Evolutionary conservation across 129 eudicot genomes (phyloP).

Genomic region (Tanacetum coccineum): DNA sequence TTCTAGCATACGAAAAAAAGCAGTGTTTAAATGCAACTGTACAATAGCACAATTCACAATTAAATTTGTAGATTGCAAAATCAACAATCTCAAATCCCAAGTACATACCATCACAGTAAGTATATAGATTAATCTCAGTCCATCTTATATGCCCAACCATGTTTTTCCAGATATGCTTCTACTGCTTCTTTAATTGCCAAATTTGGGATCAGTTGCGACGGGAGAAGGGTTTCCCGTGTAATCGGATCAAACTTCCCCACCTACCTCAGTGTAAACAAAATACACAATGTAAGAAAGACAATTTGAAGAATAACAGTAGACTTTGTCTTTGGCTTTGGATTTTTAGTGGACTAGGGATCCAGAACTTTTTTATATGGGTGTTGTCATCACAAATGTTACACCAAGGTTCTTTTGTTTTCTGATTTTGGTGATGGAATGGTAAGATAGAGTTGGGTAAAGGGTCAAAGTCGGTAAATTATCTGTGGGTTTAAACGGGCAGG

Average conservation of each 20-base stretch:
- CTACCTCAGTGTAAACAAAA: constrained; percentile 30
- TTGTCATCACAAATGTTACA: too few species aligned
- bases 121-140: constrained; percentile 30
- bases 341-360: too few species aligned
- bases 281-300: constrained; percentile 16
- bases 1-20: constrained; percentile 13
- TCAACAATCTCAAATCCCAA: constrained; percentile 6
- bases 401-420: too few species aligned
- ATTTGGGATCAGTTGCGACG: constrained; percentile 67
- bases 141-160: constrained; percentile 87
- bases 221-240: constrained; percentile 64
- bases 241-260: constrained; percentile 91
- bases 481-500: too few species aligned
- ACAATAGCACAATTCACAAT: constrained; percentile 16
- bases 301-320: too few species aligned
- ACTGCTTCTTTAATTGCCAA: constrained; percentile 95
- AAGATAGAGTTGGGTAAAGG: too few species aligned
- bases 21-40: constrained; percentile 26
- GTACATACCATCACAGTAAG: constrained; percentile 21
- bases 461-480: too few species aligned
- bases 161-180: constrained; percentile 55
- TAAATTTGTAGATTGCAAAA: constrained; percentile 14
- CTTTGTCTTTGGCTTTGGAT: too few species aligned
- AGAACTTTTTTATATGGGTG: too few species aligned
- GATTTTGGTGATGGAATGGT: too few species aligned